Conservation (phyloP, 495 filamentous ascomycete species). For the Penicillium argentinense region DNA sequence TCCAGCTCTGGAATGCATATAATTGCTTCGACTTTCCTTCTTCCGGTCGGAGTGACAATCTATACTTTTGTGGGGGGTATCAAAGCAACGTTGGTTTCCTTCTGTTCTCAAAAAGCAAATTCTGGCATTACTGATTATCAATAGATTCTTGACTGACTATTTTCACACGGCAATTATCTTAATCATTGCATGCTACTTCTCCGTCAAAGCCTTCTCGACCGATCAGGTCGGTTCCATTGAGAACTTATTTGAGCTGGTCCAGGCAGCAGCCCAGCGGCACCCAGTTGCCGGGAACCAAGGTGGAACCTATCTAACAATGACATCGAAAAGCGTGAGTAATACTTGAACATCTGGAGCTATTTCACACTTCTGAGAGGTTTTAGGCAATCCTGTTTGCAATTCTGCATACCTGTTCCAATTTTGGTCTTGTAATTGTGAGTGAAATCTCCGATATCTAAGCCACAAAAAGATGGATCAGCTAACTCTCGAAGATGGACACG, state of each 20-base stretch:
- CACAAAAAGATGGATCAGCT: background rate
- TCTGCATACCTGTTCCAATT: slow-evolving; percentile 42
- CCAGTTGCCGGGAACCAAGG: slow-evolving; percentile 47
- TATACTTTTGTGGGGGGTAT: slow-evolving; percentile 50
- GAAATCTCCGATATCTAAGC: background rate
- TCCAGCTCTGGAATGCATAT: slow-evolving; percentile 45
- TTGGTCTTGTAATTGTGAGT: slow-evolving; percentile 42
- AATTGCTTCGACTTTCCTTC: slow-evolving; percentile 42
- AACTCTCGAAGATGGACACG: slow-evolving; percentile 37
- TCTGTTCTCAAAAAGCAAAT: background rate
- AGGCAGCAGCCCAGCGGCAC: slow-evolving; percentile 38
- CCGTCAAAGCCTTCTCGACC: slow-evolving; percentile 43
- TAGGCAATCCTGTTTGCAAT: slow-evolving; percentile 46
- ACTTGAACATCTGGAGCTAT: no score
- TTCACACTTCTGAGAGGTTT: background rate
- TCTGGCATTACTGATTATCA: background rate
- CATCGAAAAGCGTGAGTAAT: slow-evolving; percentile 41
- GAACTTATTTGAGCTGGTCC: slow-evolving; percentile 47
- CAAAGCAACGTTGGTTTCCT: slow-evolving; percentile 41
- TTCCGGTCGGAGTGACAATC: slow-evolving; percentile 43
- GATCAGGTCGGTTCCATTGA: slow-evolving; percentile 40
- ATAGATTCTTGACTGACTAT: slow-evolving; percentile 46
- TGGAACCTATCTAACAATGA: slow-evolving; percentile 53
- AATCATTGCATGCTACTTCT: slow-evolving; percentile 48
- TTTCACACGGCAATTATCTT: slow-evolving; percentile 49